Base-by-base conservation (phyloP, 306 rosid species). In the Cucumis sativus region DNA sequence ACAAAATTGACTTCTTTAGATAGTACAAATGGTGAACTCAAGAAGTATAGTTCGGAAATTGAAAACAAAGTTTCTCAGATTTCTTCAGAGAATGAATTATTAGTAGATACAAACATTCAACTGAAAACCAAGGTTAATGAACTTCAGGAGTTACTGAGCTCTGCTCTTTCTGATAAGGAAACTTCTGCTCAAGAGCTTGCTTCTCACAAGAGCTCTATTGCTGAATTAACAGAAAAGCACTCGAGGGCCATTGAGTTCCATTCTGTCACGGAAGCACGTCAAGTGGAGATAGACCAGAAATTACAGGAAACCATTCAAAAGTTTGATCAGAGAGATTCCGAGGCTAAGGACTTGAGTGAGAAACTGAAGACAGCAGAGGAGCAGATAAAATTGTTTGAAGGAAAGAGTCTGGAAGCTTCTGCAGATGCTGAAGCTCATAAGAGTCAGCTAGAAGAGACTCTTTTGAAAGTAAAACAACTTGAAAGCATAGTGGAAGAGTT, bases 41-140 rank as follows among this genome's bases (percentile, higher is more conserved):
- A 80, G 74, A 84, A 78, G 43, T 63, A 89, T 77, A 78, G 86
- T 82, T 64, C 62, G 74, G 93, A 87, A 82, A 85, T 86, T 0
- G 97, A 92, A 84, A 60, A 82, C 45, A 90, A 88, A 83, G 81
- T 75, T 74, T 88, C 93, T 87, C 91, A 89, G 79, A 83, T 84
- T 25, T 79, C 80, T 63, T 85, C 92, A n/a, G 92, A 92, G 64
- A 92, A 91, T 14, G 92, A 96, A 78, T 77, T 91, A 75, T 84
- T 96, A 81, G 88, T 87, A n/a, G 92, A 80, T 77, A 92, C 89
- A 64, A 92, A 92, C 84, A 56, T 64, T 84, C 97, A 96, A 73
- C 88, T 96, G 79, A 90, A 87, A 83, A 80, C 83, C 82, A 92
- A 85, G 91, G 80, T 92, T 80, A 92, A 86, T 73, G 97, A 95